Evolutionary conservation across 148 eudicot species (phyloP).

Genomic region (Hydrangea macrophylla): DNA sequence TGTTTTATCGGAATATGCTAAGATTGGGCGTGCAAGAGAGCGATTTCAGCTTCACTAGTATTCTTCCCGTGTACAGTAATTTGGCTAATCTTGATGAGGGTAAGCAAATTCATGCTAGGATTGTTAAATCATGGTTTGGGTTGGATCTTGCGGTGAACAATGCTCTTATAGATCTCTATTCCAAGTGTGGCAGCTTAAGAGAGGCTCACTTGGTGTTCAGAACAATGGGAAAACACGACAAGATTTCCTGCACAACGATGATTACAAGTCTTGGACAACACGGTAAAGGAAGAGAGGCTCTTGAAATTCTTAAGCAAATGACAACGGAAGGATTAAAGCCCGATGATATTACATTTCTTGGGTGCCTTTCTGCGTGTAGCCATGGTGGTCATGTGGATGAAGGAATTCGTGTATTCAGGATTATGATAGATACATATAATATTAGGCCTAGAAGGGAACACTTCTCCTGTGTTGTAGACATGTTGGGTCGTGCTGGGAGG

Average conservation of each 20-base stretch:
- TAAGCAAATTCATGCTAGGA: conserved; percentile 32
- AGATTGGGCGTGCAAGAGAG: conserved; percentile 22
- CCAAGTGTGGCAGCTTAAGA: conserved; percentile 36
- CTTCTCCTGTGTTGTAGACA: conserved; percentile 36
- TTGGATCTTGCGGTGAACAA: conserved; percentile 30
- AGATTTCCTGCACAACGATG: conserved; percentile 33
- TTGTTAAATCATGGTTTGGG: conserved; percentile 24
- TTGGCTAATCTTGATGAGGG: conserved; percentile 29
- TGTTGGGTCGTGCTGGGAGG: conserved; percentile 41
- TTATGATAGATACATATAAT: conserved; percentile 21
- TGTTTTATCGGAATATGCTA: conserved; percentile 30
- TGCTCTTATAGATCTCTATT: conserved; percentile 39
- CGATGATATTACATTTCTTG: conserved; percentile 35
- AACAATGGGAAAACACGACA: conserved; percentile 30
- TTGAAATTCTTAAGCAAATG: conserved; percentile 25
- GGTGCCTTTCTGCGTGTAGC: conserved; percentile 37
- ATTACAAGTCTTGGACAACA: conserved; percentile 33
- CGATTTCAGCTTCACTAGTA: conserved; percentile 31
- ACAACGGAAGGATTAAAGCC: conserved; percentile 19
- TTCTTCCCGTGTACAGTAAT: conserved; percentile 32
- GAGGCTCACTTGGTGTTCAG: conserved; percentile 32
- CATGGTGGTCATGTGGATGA: conserved; percentile 26
- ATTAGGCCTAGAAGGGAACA: conserved; percentile 31
- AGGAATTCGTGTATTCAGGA: conserved; percentile 22
- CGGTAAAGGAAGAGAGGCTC: conserved; percentile 33